Conservation (phyloP, 805 yeast genomes). For the Ogataea siamensis region DNA sequence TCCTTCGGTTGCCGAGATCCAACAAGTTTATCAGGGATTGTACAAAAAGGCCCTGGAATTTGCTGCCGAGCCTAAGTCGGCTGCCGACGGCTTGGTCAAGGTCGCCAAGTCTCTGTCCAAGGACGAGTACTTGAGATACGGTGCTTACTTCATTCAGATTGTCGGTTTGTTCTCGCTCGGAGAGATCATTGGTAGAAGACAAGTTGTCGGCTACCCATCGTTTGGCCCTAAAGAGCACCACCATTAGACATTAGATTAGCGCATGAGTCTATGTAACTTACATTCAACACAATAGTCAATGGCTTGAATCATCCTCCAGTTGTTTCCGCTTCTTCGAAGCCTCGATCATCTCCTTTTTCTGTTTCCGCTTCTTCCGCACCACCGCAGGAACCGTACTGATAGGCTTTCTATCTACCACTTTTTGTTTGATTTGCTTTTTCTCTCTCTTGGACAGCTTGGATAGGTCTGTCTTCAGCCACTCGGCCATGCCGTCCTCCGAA, state of each 20-base stretch:
- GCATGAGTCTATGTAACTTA: conserved; percentile 13
- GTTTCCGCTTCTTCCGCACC: conserved; percentile 61
- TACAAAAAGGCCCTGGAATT: conserved; percentile 44
- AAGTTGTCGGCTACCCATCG: conserved; percentile 81
- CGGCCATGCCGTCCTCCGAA: conserved; percentile 55
- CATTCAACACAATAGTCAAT: conserved; percentile 6
- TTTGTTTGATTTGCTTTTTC: conserved; percentile 56
- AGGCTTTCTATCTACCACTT: conserved; percentile 61
- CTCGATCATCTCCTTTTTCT: conserved; percentile 66
- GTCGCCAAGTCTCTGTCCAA: conserved; percentile 43
- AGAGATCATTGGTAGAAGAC: conserved; percentile 95
- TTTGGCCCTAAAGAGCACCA: conserved; percentile 47
- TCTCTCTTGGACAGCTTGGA: conserved; percentile 63
- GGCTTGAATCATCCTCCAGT: conserved; percentile 4
- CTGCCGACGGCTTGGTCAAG: conserved; percentile 44
- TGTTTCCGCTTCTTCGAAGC: conserved; percentile 65
- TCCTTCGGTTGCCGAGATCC: conserved; percentile 75
- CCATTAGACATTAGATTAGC: conserved; percentile 22
- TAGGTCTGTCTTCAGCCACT: conserved; percentile 73
- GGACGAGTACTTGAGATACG: conserved; percentile 60
- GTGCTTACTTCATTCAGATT: conserved; percentile 77
- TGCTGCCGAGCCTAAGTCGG: conserved; percentile 60
- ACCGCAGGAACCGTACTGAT: conserved; percentile 83
- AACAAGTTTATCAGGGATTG: conserved; percentile 62
- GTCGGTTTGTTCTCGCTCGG: conserved; percentile 92